Percentiles rank a stretch among this genome's conserved stretches.
These are phyloP conservation scores for Aspergillus piperis DNA, from an alignment of 2,329 filamentous ascomycete species.

Conservation along the genomic window DNA sequence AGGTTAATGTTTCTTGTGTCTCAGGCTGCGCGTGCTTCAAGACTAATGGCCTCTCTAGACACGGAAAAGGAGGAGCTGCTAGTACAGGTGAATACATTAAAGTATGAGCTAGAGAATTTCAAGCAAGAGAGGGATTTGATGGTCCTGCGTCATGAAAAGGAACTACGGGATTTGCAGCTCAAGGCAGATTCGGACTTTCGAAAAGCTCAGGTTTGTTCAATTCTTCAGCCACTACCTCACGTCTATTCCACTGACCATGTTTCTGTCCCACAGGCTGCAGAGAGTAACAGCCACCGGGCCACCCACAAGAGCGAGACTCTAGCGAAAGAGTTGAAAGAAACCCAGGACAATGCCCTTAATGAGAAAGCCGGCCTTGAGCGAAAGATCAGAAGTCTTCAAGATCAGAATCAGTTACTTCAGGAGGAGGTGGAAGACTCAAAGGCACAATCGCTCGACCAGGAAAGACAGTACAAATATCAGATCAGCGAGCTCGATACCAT, in stretches of 20 bases:
- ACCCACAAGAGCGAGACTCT: constrained; percentile 58
- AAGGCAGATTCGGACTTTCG: constrained; percentile 86
- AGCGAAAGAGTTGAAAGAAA: constrained; percentile 56
- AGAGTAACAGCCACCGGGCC: constrained; percentile 53
- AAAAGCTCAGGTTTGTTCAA: constrained; percentile 53
- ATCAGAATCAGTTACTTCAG: constrained; percentile 70
- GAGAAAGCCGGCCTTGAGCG: constrained; percentile 59
- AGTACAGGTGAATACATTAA: constrained; percentile 82
- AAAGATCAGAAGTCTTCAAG: constrained; percentile 59
- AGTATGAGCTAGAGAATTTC: constrained; percentile 82
- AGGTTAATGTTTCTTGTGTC: constrained; percentile 12
- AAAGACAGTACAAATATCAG: constrained; percentile 64
- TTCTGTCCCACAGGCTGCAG: constrained; percentile 46
- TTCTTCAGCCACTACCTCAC: neutral
- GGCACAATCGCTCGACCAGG: constrained; percentile 69
- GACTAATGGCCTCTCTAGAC: constrained; percentile 31
- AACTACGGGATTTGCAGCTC: constrained; percentile 75
- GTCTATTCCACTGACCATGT: neutral
- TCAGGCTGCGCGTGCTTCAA: neutral
- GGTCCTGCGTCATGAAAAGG: constrained; percentile 76
- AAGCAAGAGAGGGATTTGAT: constrained; percentile 86
- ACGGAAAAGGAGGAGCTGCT: constrained; percentile 73
- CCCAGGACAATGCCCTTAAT: constrained; percentile 56
- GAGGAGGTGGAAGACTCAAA: constrained; percentile 84
- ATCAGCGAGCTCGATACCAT: constrained; percentile 63